Evolutionary conservation across 106 monocot species (phyloP).

Genomic region (Dendrobium catenatum): DNA sequence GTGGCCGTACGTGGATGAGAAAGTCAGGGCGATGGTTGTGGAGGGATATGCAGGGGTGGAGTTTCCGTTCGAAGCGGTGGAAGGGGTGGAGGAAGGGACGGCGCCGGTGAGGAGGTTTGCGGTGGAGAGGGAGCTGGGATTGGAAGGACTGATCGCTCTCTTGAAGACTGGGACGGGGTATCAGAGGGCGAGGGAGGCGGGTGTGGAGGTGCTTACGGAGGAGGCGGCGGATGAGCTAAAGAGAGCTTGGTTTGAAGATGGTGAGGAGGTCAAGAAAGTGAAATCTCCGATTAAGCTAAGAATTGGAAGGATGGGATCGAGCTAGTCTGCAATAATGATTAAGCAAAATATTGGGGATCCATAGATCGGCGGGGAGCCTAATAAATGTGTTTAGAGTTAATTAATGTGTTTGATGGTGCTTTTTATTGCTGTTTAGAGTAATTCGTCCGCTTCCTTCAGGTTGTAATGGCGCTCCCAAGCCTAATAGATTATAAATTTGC

Average conservation of each 20-base stretch:
- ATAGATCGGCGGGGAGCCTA: too few species aligned
- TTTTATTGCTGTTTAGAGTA: too few species aligned
- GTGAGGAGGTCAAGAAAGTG: constrained; percentile 18
- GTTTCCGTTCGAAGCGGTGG: constrained; percentile 71
- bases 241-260: constrained; percentile 50
- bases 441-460: too few species aligned
- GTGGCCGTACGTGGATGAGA: constrained; percentile 36
- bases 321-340: too few species aligned
- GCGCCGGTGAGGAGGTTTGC: constrained; percentile 67
- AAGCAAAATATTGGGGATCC: too few species aligned
- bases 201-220: constrained; percentile 61
- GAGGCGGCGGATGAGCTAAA: constrained; percentile 34
- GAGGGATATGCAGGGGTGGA: constrained; percentile 36
- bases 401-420: too few species aligned
- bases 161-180: constrained; percentile 79
- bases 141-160: constrained; percentile 36
- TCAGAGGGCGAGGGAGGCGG: constrained; percentile 56
- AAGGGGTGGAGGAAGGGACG: constrained; percentile 37
- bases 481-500: too few species aligned
- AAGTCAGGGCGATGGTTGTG: constrained; percentile 32
- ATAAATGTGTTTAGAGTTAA: too few species aligned
- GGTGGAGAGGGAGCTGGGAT: constrained; percentile 32
- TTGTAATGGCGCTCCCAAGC: too few species aligned
- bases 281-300: constrained; percentile 49
- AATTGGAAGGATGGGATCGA: constrained; percentile 35